Evolutionary conservation across 116 monocot species (phyloP).

Genomic region (Iris pallida): DNA sequence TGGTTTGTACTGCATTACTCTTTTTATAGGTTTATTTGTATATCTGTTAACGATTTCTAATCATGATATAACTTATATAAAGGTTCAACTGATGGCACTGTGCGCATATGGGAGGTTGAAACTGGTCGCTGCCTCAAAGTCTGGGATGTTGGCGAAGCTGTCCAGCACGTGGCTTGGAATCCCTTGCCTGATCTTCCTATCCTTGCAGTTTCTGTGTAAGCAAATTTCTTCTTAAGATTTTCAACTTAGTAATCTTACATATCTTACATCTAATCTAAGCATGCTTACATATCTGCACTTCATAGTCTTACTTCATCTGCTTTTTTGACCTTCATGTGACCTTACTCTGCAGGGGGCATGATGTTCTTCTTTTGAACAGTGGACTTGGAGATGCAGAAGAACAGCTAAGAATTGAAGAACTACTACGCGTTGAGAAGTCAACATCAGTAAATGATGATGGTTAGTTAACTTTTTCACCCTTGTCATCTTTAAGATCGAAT

Average conservation of each 20-base stretch:
- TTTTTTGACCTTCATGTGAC: background rate
- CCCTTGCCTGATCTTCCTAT: slow-evolving; percentile 71
- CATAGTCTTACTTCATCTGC: background rate
- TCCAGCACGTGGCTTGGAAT: slow-evolving; percentile 84
- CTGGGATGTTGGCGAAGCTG: slow-evolving; percentile 76
- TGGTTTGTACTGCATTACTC: slow-evolving; percentile 35
- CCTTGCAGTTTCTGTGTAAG: slow-evolving; percentile 73
- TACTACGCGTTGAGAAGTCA: slow-evolving; percentile 44
- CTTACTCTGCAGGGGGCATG: slow-evolving; percentile 61
- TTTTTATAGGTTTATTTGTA: background rate
- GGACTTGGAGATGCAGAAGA: slow-evolving; percentile 74
- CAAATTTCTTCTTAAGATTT: background rate
- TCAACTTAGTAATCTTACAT: background rate
- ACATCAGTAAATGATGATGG: slow-evolving; percentile 33
- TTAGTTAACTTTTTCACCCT: slow-evolving; percentile 17
- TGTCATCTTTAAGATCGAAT: background rate
- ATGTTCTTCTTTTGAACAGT: slow-evolving; percentile 81
- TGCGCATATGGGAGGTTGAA: slow-evolving; percentile 92
- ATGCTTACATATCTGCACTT: no score
- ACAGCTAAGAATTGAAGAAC: slow-evolving; percentile 43
- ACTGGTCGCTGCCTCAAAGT: slow-evolving; percentile 75
- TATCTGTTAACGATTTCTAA: background rate
- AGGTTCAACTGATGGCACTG: slow-evolving; percentile 91
- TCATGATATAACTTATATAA: background rate
- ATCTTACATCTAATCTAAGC: no score